Evolutionary conservation across 176 grass and related monocot species (phyloP).

Genomic region (Dactylis glomerata): DNA sequence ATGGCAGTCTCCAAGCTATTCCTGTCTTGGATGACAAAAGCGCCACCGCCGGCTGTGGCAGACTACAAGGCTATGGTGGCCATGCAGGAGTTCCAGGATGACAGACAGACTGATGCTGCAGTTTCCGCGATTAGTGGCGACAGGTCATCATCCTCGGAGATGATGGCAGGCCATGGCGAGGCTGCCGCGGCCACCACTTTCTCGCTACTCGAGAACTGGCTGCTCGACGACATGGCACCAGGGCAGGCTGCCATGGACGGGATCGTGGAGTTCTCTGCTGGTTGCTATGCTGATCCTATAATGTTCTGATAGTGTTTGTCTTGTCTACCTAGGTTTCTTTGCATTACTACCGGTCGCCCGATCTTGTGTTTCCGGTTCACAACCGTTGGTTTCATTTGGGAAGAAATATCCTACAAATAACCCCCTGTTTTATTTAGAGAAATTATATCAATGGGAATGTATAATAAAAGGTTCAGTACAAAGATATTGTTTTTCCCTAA

Average conservation of each 20-base stretch:
- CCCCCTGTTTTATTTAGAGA: constrained; percentile 1
- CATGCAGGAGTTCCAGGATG: constrained; percentile 29
- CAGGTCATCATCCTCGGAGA: constrained; percentile 12
- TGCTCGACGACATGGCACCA: constrained; percentile 40
- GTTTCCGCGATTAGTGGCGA: neutral
- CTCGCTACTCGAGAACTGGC: constrained; percentile 56
- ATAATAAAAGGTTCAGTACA: constrained; percentile 24
- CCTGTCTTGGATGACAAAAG: constrained; percentile 38
- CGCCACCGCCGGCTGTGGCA: neutral
- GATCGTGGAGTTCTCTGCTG: constrained; percentile 32
- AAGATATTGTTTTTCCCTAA: neutral
- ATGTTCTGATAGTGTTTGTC: constrained; percentile 33
- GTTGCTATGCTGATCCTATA: constrained; percentile 49
- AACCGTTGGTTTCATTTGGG: constrained; percentile 29
- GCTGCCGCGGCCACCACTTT: neutral
- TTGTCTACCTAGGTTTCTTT: constrained; percentile 6
- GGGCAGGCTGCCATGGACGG: constrained; percentile 44
- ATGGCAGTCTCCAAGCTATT: constrained; percentile 26
- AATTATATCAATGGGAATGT: neutral
- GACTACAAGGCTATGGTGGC: constrained; percentile 11
- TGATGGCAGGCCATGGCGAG: neutral
- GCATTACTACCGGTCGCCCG: neutral
- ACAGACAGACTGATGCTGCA: neutral
- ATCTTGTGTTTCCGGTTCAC: constrained; percentile 44
- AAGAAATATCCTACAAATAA: constrained; percentile 22